Evolutionary conservation across 495 filamentous ascomycete genomes (phyloP).

Genomic region (Terfezia boudieri): DNA sequence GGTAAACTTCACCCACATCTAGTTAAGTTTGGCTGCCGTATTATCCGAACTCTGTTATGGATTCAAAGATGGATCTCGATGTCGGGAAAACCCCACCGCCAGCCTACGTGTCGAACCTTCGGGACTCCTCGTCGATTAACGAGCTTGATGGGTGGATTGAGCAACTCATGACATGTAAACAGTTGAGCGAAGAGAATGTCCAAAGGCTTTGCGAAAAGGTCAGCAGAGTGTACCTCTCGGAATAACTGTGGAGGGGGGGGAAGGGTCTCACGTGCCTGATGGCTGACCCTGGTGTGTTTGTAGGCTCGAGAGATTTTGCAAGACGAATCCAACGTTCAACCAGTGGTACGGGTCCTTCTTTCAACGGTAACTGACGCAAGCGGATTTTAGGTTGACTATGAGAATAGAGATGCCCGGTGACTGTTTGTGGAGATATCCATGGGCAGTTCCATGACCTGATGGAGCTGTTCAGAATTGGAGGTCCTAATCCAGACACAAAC

Average conservation of each 20-base stretch:
- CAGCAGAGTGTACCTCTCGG: conserved; percentile 16
- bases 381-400: not conserved
- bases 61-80: conserved; percentile 88
- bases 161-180: conserved; percentile 95
- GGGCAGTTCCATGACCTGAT: conserved; percentile 88
- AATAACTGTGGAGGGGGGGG: not conserved
- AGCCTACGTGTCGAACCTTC: conserved; percentile 31
- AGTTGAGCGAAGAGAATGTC: conserved; percentile 82
- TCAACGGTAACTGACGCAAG: not conserved
- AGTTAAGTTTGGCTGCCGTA: not conserved
- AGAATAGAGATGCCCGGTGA: conserved; percentile 71
- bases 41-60: conserved; percentile 31
- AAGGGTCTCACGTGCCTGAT: not conserved
- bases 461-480: conserved; percentile 85
- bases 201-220: conserved; percentile 96
- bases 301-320: conserved; percentile 90
- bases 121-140: conserved; percentile 71
- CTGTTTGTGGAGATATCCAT: conserved; percentile 83
- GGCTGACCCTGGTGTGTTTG: not conserved
- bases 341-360: conserved; percentile 49
- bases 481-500: conserved; percentile 80
- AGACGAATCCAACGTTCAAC: conserved; percentile 95
- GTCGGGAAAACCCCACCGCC: conserved; percentile 68
- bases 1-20: not conserved
- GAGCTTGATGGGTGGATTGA: conserved; percentile 97